A percentile compares a stretch with the other conserved stretches of the same genome.
Evolutionary conservation across 2,329 filamentous ascomycete genomes (phyloP).

Genomic region (Ascochyta clinopodiicola): DNA sequence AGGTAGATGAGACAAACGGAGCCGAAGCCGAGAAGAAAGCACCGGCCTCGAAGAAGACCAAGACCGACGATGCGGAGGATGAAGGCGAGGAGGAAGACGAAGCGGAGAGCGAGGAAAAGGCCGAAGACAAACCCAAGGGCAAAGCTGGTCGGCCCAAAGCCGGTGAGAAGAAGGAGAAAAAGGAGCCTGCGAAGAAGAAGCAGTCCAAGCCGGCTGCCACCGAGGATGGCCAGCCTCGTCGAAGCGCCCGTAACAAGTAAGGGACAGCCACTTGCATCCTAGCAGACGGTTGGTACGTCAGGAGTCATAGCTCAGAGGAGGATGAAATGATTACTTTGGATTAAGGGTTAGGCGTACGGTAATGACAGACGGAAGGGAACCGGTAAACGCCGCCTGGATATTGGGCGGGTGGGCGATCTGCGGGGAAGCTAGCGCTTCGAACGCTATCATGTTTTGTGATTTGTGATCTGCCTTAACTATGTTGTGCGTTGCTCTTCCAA

Average conservation of each 20-base stretch:
- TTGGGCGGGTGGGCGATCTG: background rate
- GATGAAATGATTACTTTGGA: background rate
- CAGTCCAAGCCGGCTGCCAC: slow-evolving; percentile 58
- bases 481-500: background rate
- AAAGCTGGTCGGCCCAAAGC: slow-evolving; percentile 53
- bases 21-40: slow-evolving; percentile 34
- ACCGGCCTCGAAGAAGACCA: slow-evolving; percentile 31
- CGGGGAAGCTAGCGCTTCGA: background rate
- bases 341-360: slow-evolving; percentile 3
- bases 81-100: slow-evolving; percentile 39
- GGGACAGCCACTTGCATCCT: background rate
- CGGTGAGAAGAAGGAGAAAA: slow-evolving; percentile 49
- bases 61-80: slow-evolving; percentile 30
- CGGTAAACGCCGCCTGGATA: background rate
- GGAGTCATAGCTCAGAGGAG: background rate
- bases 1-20: slow-evolving; percentile 34
- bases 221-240: slow-evolving; percentile 55
- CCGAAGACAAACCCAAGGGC: slow-evolving; percentile 43
- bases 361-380: background rate
- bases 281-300: background rate
- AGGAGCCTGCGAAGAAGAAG: slow-evolving; percentile 51
- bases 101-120: slow-evolving; percentile 29
- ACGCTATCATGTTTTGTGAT: background rate
- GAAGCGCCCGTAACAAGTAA: slow-evolving; percentile 52
- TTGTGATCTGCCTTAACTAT: background rate